Evolutionary conservation across 139 green algal genomes (phyloP).

Genomic region (Gonium pectorale): DNA sequence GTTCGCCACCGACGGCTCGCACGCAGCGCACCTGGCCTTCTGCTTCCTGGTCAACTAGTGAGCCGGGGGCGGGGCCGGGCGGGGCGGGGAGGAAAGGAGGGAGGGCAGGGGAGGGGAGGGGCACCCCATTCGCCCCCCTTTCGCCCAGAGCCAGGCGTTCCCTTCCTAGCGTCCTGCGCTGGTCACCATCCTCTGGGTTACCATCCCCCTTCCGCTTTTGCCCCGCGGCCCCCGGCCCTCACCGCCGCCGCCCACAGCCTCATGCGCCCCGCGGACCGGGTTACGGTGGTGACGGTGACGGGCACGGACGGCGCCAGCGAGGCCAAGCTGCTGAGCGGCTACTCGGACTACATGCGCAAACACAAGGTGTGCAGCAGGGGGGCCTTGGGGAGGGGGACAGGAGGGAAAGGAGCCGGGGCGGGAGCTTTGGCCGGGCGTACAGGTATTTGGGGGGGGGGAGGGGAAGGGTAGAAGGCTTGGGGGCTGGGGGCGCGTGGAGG

Average conservation of each 20-base stretch:
- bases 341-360: conserved; percentile 36
- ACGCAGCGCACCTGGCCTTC: conserved; percentile 63
- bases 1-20: conserved; percentile 64
- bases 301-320: conserved; percentile 30
- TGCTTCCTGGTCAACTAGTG: conserved; percentile 53
- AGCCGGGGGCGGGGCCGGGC: conserved; percentile 17
- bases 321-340: conserved; percentile 21
- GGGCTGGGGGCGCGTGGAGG: too few species aligned
- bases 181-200: too few species aligned
- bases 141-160: too few species aligned
- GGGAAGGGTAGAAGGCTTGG: too few species aligned
- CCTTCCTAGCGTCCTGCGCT: too few species aligned
- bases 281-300: conserved; percentile 46
- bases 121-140: too few species aligned
- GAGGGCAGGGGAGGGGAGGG: too few species aligned
- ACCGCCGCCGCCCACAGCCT: conserved; percentile 35
- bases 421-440: too few species aligned
- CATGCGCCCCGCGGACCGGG: conserved; percentile 38
- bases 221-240: not conserved
- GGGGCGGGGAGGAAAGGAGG: not conserved
- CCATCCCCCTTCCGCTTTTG: too few species aligned
- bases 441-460: too few species aligned
- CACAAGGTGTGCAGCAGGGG: conserved; percentile 19
- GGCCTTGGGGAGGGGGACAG: too few species aligned
- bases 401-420: too few species aligned